phyloP scores from a whole-genome alignment of 805 yeast genomes.

The Peterozyma xylosa region DNA sequence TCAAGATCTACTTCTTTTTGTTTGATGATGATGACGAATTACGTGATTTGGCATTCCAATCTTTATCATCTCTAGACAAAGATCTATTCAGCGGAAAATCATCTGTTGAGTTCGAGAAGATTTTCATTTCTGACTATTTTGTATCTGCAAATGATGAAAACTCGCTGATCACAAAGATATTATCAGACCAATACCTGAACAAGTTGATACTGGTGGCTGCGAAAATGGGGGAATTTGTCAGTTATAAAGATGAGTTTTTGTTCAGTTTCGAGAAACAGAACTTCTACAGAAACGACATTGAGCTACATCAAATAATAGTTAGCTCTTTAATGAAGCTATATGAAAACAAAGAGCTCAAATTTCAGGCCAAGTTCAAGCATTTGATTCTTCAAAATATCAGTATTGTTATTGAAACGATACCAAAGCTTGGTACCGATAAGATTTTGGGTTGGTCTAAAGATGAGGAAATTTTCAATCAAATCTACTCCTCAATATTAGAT shows the following conservation, averaged over 20 bases:
- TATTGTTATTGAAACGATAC: not conserved
- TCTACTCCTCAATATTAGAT: not conserved
- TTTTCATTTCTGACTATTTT: too few species aligned
- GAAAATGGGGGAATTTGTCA: too few species aligned
- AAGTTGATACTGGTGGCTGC: too few species aligned
- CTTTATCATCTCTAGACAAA: conserved; percentile 20
- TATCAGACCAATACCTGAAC: too few species aligned
- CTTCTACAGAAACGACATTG: conserved; percentile 48
- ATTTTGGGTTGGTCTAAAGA: not conserved
- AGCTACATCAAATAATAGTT: not conserved
- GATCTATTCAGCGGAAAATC: conserved; percentile 13
- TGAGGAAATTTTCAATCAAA: not conserved
- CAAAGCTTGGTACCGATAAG: not conserved
- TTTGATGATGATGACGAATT: conserved; percentile 65
- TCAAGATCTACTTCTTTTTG: conserved; percentile 28
- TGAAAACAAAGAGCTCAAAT: too few species aligned
- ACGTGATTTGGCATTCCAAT: conserved; percentile 37
- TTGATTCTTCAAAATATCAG: not conserved
- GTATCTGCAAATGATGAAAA: too few species aligned
- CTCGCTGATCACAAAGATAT: too few species aligned
- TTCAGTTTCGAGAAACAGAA: conserved; percentile 67
- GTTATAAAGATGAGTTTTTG: conserved; percentile 27
- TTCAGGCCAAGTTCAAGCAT: not conserved
- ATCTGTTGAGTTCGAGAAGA: not conserved
- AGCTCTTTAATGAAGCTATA: not conserved